Evolutionary conservation across 2,329 filamentous ascomycete species (phyloP).

Genomic region (Colletotrichum sp.): DNA sequence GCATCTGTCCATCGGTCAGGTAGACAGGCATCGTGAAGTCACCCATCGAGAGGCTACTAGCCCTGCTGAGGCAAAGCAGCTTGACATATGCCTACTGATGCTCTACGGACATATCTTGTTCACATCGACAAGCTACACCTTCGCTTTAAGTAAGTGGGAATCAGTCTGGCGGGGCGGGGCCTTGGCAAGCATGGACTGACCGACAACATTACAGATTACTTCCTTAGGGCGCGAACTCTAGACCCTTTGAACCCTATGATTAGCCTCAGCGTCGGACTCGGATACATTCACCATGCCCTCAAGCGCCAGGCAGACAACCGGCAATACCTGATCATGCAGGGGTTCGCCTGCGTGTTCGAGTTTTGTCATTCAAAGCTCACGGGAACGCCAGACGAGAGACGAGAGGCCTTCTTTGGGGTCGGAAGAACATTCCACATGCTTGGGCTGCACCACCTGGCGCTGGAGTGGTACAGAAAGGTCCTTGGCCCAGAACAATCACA

Average conservation of each 20-base stretch:
- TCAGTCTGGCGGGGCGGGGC: neutral
- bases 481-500: neutral
- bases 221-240: conserved; percentile 77
- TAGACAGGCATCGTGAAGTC: conserved; percentile 29
- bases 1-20: conserved; percentile 27
- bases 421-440: conserved; percentile 72
- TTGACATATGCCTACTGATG: conserved; percentile 84
- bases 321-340: conserved; percentile 86
- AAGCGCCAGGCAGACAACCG: conserved; percentile 91
- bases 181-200: neutral
- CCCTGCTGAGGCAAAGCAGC: conserved; percentile 33
- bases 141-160: conserved; percentile 71
- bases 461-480: conserved; percentile 19
- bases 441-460: conserved; percentile 25
- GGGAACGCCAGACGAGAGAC: conserved; percentile 48
- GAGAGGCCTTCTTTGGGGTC: conserved; percentile 85
- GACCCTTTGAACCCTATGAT: conserved; percentile 80
- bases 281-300: conserved; percentile 87
- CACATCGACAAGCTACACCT: conserved; percentile 81
- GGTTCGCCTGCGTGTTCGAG: conserved; percentile 77
- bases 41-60: conserved; percentile 35
- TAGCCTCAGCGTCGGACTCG: conserved; percentile 80
- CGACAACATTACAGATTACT: conserved; percentile 65
- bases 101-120: conserved; percentile 92
- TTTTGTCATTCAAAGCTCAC: conserved; percentile 69